Evolutionary conservation across 2,329 filamentous ascomycete species (phyloP), one percentile per base, ranked within the genome.

Genomic region (Fusarium tricinctum): DNA sequence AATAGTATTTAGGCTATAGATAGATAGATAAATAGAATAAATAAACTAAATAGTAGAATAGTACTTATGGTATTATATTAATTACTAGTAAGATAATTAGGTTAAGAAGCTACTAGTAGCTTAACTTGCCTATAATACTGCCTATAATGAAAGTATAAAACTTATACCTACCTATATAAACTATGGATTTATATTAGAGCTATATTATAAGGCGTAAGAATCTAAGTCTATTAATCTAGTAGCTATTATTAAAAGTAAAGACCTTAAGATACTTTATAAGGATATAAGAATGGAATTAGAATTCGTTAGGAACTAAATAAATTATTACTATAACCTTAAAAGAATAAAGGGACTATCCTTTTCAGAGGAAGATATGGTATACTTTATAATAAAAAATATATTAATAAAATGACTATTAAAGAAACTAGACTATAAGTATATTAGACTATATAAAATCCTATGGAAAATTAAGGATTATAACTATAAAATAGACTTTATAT

Each of bases 391-490:
- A 51, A 63, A 63, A 68, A 66, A 69, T 30, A 63, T 69, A 47
- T 45, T 38, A 53, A 70, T 47, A 50, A 70, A 59, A 30, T 14
- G 38, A 61, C 43, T n/a, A 30, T 61, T 23, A 38, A 48, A 69
- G 28, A 68, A 72, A 55, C 45, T 69, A 8, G 22, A 73, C 32
- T 71, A 48, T 58, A 73, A 70, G 32, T 69, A 68, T 49, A 44
- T 71, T 32, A 43, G 26, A 64, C 35, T 35, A 26, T 70, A 68
- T 58, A 69, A 64, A 30, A 13, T 30, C n/a, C 4, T 8, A 43
- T 5, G 12, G 7, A n/a, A 44, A 28, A 12, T 44, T 1, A 68
- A 22, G 52, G 17, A 68, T 45, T 60, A 54, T 58, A 71, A 62
- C 23, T 73, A 73, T 35, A 42, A 67, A 62, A 19, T 73, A 22